These are phyloP conservation scores for Pelargonium cotyledonis DNA, from an alignment of 441 rosid genomes.

Conservation along the genomic window DNA sequence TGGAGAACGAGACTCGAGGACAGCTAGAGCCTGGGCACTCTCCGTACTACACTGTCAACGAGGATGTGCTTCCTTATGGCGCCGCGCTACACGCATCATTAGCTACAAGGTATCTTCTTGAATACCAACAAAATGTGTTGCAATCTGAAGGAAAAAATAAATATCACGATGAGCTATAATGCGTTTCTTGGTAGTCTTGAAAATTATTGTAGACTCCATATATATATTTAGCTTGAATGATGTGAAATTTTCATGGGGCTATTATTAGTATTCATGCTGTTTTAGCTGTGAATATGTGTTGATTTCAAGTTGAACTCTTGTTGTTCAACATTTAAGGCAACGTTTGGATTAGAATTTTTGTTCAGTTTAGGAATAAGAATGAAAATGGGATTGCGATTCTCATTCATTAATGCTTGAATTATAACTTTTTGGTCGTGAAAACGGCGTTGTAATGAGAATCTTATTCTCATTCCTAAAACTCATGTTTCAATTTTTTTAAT, in stretches of 20 bases:
- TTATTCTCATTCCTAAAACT: too few relatives aligned
- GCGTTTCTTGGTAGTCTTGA: not conserved
- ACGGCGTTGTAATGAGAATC: too few relatives aligned
- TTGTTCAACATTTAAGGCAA: too few relatives aligned
- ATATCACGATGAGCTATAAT: slow-evolving; percentile 60
- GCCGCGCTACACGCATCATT: slow-evolving; percentile 87
- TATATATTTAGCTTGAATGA: not conserved
- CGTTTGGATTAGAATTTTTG: too few relatives aligned
- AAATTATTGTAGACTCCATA: not conserved
- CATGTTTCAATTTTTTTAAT: too few relatives aligned
- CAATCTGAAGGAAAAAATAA: slow-evolving; percentile 20
- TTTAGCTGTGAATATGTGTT: slow-evolving; percentile 2
- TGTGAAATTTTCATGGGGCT: not conserved
- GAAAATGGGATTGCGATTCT: too few relatives aligned
- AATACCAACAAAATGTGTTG: slow-evolving; percentile 28
- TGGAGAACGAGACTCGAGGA: slow-evolving; percentile 43
- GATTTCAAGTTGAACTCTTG: not conserved
- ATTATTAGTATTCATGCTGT: not conserved
- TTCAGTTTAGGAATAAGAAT: too few relatives aligned
- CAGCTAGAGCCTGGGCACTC: slow-evolving; percentile 42
- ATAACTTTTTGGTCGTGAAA: too few relatives aligned
- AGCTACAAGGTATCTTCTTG: slow-evolving; percentile 55
- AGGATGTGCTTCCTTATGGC: slow-evolving; percentile 71
- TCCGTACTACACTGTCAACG: slow-evolving; percentile 56
- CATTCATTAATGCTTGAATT: too few relatives aligned